Evolutionary conservation across 2,329 filamentous ascomycete species (phyloP).

Genomic region (Exophiala phaeomuriformis): DNA sequence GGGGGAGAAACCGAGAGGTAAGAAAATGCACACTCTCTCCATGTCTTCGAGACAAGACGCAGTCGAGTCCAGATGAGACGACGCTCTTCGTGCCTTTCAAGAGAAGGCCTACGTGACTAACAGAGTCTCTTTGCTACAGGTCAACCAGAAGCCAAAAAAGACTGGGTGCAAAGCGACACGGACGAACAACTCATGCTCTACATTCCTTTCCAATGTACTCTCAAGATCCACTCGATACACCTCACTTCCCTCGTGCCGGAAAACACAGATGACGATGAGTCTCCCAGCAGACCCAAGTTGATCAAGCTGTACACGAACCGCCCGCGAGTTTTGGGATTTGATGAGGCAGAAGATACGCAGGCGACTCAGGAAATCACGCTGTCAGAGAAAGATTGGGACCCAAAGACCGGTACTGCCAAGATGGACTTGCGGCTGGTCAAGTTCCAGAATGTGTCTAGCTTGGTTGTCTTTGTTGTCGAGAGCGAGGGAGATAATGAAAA

Average conservation of each 20-base stretch:
- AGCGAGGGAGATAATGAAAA: conserved; percentile 78
- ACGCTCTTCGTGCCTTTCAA: no score
- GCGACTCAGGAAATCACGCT: conserved; percentile 75
- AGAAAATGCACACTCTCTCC: conserved; percentile 35
- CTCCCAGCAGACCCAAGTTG: conserved; percentile 70
- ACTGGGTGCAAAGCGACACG: conserved; percentile 94
- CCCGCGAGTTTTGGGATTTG: conserved; percentile 84
- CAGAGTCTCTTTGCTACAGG: conserved; percentile 28
- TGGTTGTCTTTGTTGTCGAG: conserved; percentile 83
- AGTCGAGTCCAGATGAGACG: no score
- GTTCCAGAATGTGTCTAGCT: conserved; percentile 84
- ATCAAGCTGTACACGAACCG: conserved; percentile 84
- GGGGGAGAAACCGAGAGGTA: conserved; percentile 50
- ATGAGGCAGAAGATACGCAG: conserved; percentile 81
- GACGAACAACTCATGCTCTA: conserved; percentile 95
- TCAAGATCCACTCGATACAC: conserved; percentile 83
- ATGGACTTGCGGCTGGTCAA: conserved; percentile 82
- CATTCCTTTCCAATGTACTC: conserved; percentile 75
- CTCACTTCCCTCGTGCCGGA: conserved; percentile 69
- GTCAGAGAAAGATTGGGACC: conserved; percentile 69
- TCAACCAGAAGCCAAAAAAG: conserved; percentile 51
- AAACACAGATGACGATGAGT: conserved; percentile 52
- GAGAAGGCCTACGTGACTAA: background rate
- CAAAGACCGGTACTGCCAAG: conserved; percentile 61
- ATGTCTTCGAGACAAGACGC: background rate